phyloP scores from a whole-genome alignment of 2,329 filamentous ascomycete species.

The Cryphonectria parasitica region DNA sequence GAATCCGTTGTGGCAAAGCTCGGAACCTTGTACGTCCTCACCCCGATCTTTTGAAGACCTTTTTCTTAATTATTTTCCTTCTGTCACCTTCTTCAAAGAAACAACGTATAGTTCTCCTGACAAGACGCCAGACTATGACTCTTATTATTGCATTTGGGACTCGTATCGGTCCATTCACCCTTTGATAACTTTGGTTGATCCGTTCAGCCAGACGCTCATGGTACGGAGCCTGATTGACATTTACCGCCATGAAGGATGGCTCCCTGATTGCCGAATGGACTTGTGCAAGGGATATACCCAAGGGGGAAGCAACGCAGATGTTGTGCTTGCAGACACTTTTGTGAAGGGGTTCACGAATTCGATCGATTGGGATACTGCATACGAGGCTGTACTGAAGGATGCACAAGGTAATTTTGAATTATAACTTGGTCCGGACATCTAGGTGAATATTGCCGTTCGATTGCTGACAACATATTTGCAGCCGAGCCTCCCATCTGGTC shows the following conservation, averaged over 20 bases:
- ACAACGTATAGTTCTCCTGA: neutral
- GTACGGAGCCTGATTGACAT: slow-evolving; percentile 71
- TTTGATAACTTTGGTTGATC: slow-evolving; percentile 68
- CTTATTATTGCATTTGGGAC: slow-evolving; percentile 76
- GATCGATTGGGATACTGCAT: slow-evolving; percentile 67
- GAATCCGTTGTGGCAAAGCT: slow-evolving; percentile 66
- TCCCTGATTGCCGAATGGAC: slow-evolving; percentile 79
- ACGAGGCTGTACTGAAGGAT: slow-evolving; percentile 70
- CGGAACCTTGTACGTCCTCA: slow-evolving; percentile 53
- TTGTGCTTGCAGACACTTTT: slow-evolving; percentile 66
- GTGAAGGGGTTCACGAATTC: slow-evolving; percentile 60
- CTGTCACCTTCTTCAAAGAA: too few relatives aligned
- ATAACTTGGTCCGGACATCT: too few relatives aligned
- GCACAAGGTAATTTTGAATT: slow-evolving; percentile 51
- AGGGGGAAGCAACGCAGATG: slow-evolving; percentile 72
- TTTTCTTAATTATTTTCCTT: too few relatives aligned
- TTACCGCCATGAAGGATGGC: slow-evolving; percentile 69
- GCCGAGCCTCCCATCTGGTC: slow-evolving; percentile 69
- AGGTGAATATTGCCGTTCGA: too few relatives aligned
- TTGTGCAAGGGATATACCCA: slow-evolving; percentile 72
- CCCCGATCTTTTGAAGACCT: neutral
- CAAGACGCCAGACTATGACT: slow-evolving; percentile 59
- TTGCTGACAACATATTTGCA: neutral
- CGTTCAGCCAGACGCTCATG: slow-evolving; percentile 63
- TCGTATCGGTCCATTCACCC: slow-evolving; percentile 68